Base-by-base conservation (phyloP, 805 yeast genomes). In the Candida stauntonica region DNA sequence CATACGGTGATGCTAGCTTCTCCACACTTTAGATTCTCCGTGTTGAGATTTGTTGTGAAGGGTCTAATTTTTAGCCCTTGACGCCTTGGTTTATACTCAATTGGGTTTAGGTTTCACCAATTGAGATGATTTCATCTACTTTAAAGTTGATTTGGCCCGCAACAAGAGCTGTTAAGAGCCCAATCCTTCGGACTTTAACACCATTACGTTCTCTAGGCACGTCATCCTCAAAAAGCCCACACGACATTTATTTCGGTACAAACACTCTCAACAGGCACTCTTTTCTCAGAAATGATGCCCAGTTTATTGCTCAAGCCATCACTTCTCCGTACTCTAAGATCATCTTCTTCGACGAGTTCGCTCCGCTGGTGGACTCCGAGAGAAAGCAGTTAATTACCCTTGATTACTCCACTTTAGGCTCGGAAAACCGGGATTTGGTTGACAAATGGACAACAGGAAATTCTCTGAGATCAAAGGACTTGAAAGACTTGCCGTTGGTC, bases 231-330 rank as follows among this genome's bases (percentile, higher is more conserved):
- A n/a, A n/a, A n/a, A 30, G 31, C 7, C 30, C 45, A 9, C 24
- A 21, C 24, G 52, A 49, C 14, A 50, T 58, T 12, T 72, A 67
- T 51, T 77, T 72, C 46, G 81, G 77, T 5, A 59, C 65, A 17
- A 73, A 68, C 38, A 68, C 64, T 7, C 57, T 78, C 38, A 77
- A 78, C 49, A 56, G 83, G 41, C 79, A 75, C 7, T 74, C 81
- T 3, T 78, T 77, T 46, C 55, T 78, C 11, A 60, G 83, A 45
- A 72, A 67, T 19, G 79, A 77, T 46, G 36, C 60, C 8, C 68
- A 62, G 12, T 78, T 77, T 45, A 59, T 77, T 15, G 52, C 60
- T 33, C 58, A 63, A 17, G 67, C 78, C 2, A 57, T 70, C 7
- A 45, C 50, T 4, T 74, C 70, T 35, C 63, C 68, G 2, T 57